These are phyloP conservation scores for Steccherinum ochraceum DNA, from an alignment of 768 basidiomycete species.

Conservation along the genomic window DNA sequence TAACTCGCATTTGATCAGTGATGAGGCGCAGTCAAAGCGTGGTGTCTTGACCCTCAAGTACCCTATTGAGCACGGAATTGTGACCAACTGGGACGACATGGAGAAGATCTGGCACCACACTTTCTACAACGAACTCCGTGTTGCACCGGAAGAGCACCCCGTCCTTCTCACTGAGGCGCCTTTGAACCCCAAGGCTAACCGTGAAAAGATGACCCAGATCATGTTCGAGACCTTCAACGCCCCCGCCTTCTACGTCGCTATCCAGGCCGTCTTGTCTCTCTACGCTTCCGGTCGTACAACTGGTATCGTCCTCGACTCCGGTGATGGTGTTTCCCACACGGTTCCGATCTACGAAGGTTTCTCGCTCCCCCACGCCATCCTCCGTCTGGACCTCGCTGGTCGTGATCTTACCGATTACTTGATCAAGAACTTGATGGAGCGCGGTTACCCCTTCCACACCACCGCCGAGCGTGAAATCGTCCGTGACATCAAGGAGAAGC, in stretches of 20 bases:
- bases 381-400: conserved; percentile 59
- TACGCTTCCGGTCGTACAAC: conserved; percentile 69
- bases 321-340: conserved; percentile 67
- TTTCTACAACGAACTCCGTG: conserved; percentile 88
- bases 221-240: conserved; percentile 97
- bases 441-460: conserved; percentile 59
- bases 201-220: conserved; percentile 94
- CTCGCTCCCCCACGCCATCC: conserved; percentile 63
- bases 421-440: conserved; percentile 50
- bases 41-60: conserved; percentile 67
- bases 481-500: conserved; percentile 77
- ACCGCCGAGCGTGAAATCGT: conserved; percentile 57
- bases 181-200: conserved; percentile 88
- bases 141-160: conserved; percentile 90
- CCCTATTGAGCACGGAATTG: conserved; percentile 68
- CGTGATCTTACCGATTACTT: conserved; percentile 60
- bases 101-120: conserved; percentile 75
- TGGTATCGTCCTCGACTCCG: conserved; percentile 72
- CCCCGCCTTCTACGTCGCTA: conserved; percentile 87
- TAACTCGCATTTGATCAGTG: conserved; percentile 29
- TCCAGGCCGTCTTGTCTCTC: conserved; percentile 84
- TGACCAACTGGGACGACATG: conserved; percentile 75
- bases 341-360: conserved; percentile 74
- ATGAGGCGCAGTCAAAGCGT: conserved; percentile 70
- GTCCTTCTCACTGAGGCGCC: conserved; percentile 89